A percentile compares a stretch with the other conserved stretches of the same genome.
Evolutionary conservation across 192 early-diverging fungal genomes (phyloP).

Genomic region (Podila epicladia): DNA sequence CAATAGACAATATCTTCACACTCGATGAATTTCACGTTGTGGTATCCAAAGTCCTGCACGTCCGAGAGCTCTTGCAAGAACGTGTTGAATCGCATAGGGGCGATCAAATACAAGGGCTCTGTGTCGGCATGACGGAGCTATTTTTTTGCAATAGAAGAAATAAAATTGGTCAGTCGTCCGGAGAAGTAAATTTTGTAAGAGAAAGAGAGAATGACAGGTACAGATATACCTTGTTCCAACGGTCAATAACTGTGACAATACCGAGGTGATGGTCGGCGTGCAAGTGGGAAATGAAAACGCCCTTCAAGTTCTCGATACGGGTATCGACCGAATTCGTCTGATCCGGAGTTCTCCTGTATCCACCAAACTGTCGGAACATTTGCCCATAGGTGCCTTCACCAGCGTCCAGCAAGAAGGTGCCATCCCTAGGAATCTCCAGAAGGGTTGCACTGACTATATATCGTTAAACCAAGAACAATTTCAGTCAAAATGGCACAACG

Average conservation of each 20-base stretch:
- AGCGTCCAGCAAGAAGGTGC: conserved; percentile 83
- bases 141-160: not conserved
- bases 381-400: conserved; percentile 92
- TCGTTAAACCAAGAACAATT: not conserved
- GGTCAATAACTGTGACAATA: conserved; percentile 72
- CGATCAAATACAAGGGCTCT: conserved; percentile 59
- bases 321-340: conserved; percentile 58
- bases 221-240: conserved; percentile 69
- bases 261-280: conserved; percentile 99
- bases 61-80: conserved; percentile 78
- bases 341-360: conserved; percentile 9
- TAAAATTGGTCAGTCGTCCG: not conserved
- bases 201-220: not conserved
- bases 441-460: conserved; percentile 82
- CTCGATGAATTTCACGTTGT: conserved; percentile 58
- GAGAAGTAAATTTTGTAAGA: conserved; percentile 1
- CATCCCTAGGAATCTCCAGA: conserved; percentile 68
- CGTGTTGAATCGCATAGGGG: conserved; percentile 60
- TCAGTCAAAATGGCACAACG: not conserved
- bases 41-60: conserved; percentile 71
- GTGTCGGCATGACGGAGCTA: conserved; percentile 20
- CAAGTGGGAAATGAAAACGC: conserved; percentile 94
- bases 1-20: conserved; percentile 61
- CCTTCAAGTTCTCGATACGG: conserved; percentile 65
- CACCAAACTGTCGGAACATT: conserved; percentile 75